A percentile compares a stretch with the other conserved stretches of the same genome.
Conservation (phyloP, 2,329 filamentous ascomycete genomes). For the Aspergillus pseudonomiae region DNA sequence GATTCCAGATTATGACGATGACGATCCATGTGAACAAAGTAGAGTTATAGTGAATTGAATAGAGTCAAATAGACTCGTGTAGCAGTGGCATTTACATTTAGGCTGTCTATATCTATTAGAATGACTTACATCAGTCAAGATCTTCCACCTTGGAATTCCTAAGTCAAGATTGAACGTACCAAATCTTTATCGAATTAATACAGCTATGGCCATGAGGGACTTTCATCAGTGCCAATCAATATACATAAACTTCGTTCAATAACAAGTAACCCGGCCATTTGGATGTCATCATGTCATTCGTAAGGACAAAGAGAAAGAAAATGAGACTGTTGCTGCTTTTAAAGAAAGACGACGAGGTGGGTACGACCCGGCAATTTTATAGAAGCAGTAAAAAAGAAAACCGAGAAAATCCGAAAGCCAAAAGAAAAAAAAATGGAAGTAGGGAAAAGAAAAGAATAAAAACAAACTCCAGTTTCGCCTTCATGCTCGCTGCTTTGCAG, state of each 20-base stretch:
- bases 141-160: background rate
- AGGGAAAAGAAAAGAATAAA: constrained; percentile 3
- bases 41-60: background rate
- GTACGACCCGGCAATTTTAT: constrained; percentile 10
- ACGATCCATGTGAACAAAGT: background rate
- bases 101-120: background rate
- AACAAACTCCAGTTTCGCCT: constrained; percentile 31
- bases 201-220: constrained; percentile 27
- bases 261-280: constrained; percentile 17
- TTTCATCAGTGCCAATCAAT: constrained; percentile 27
- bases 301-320: constrained; percentile 1
- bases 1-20: background rate
- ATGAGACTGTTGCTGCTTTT: background rate
- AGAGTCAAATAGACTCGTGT: background rate
- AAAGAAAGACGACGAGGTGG: constrained; percentile 10
- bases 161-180: constrained; percentile 13
- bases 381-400: constrained; percentile 19
- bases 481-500: constrained; percentile 15
- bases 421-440: constrained; percentile 19
- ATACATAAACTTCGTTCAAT: constrained; percentile 29
- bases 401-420: constrained; percentile 19
- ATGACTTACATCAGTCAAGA: background rate
- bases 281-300: constrained; percentile 15
- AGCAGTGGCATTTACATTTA: background rate
- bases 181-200: constrained; percentile 32